These are phyloP conservation scores for Torulaspora maleeae DNA, from an alignment of 805 yeast species.

Conservation along the genomic window DNA sequence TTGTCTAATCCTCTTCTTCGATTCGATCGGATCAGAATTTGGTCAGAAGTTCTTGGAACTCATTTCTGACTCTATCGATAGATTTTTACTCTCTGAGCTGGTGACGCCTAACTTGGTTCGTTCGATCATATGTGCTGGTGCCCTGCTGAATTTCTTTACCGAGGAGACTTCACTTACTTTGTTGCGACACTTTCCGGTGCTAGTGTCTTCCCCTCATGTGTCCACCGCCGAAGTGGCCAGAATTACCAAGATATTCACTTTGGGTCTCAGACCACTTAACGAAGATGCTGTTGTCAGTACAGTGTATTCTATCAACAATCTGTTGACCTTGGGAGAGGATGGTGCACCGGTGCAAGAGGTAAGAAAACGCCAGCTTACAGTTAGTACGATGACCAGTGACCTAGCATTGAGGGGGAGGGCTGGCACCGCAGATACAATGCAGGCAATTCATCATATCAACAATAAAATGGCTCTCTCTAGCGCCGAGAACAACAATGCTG, in stretches of 20 bases:
- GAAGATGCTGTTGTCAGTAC: slow-evolving; percentile 82
- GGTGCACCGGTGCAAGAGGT: slow-evolving; percentile 36
- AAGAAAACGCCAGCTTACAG: slow-evolving; percentile 36
- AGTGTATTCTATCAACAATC: slow-evolving; percentile 75
- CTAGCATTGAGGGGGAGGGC: slow-evolving; percentile 11
- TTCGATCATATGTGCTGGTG: slow-evolving; percentile 51
- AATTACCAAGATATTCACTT: slow-evolving; percentile 56
- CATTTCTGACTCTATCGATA: slow-evolving; percentile 48
- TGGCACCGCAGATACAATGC: slow-evolving; percentile 18
- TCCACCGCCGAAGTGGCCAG: slow-evolving; percentile 43
- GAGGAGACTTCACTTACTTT: slow-evolving; percentile 35
- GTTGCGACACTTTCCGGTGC: slow-evolving; percentile 44
- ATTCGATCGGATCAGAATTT: slow-evolving; percentile 45
- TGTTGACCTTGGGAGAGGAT: slow-evolving; percentile 53
- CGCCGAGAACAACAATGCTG: slow-evolving; percentile 14
- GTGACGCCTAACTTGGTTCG: slow-evolving; percentile 23
- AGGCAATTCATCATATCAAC: slow-evolving; percentile 12
- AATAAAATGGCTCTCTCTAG: slow-evolving; percentile 7
- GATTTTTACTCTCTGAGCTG: slow-evolving; percentile 39
- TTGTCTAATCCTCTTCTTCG: slow-evolving; percentile 36
- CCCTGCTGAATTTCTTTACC: slow-evolving; percentile 44
- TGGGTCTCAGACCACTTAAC: slow-evolving; percentile 61
- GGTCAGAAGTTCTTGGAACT: slow-evolving; percentile 42
- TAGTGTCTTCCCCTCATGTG: slow-evolving; percentile 54
- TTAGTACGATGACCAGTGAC: slow-evolving; percentile 14